Conservation (phyloP, 2,329 filamentous ascomycete species). For the Endocalyx cinctus region DNA sequence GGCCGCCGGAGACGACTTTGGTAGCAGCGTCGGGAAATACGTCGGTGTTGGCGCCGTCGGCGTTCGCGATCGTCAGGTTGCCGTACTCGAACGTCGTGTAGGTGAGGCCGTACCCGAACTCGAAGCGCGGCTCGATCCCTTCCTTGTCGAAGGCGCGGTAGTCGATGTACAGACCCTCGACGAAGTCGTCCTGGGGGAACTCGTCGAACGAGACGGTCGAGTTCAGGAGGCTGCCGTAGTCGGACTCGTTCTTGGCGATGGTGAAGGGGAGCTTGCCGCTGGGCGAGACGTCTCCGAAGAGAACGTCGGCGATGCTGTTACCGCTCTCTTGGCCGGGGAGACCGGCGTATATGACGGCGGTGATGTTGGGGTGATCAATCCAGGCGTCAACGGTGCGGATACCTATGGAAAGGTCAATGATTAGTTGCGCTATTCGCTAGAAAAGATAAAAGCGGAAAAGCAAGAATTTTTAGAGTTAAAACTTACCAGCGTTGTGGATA, state of each 20-base stretch:
- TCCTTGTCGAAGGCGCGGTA: slow-evolving; percentile 84
- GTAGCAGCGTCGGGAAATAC: slow-evolving; percentile 50
- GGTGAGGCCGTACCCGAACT: slow-evolving; percentile 78
- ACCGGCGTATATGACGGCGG: slow-evolving; percentile 72
- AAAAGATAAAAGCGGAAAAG: neutral
- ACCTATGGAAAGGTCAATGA: slow-evolving; percentile 1
- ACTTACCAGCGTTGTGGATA: slow-evolving; percentile 46
- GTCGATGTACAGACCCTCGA: slow-evolving; percentile 78
- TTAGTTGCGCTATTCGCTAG: too few relatives aligned
- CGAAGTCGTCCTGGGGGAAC: slow-evolving; percentile 71
- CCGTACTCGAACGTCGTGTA: slow-evolving; percentile 68
- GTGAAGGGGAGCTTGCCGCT: slow-evolving; percentile 25
- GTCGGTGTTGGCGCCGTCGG: slow-evolving; percentile 34
- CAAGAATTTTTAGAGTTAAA: neutral
- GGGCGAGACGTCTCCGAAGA: slow-evolving; percentile 47
- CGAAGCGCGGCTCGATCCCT: slow-evolving; percentile 67
- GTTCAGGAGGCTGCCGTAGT: slow-evolving; percentile 59
- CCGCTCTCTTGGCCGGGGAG: slow-evolving; percentile 82
- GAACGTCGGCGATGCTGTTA: slow-evolving; percentile 64
- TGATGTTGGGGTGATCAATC: slow-evolving; percentile 69
- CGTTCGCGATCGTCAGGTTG: slow-evolving; percentile 42
- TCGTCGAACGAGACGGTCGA: slow-evolving; percentile 38
- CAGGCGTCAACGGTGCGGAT: slow-evolving; percentile 72
- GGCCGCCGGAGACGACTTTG: slow-evolving; percentile 49
- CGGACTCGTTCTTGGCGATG: slow-evolving; percentile 20